Evolutionary conservation across 169 alveolate genomes (phyloP), one percentile per base, ranked within the genome.

Genomic region (Hepatocystis sp.): DNA sequence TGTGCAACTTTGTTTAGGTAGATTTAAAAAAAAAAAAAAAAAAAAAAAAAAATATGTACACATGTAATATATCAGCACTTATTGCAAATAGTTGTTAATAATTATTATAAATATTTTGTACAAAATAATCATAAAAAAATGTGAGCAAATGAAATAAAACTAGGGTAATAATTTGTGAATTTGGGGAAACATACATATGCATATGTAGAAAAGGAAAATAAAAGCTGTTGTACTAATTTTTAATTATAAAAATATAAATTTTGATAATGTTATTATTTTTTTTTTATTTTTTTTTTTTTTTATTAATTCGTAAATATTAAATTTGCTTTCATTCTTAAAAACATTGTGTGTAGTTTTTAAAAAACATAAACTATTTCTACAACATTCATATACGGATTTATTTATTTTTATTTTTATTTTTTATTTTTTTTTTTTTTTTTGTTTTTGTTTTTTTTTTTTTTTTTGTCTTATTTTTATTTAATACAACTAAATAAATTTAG

Each of bases 311-410:
- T n/a, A 44, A 44, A 44, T 44, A 44, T 8, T 17, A n/a, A n/a
- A n/a, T 61, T 34, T 39, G 36, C 19, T 13, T 28, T 65, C 46
- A 32, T 66, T 28, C 39, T 49, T 49, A 58, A 66, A 65, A 44
- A 66, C 51, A 28, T 40, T 13, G 66, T 66, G 84, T 66, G 85
- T 46, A 67, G n/a, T 4, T 25, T 76, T 42, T 76, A 15, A 27
- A 42, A 44, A 40, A 28, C 39, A 25, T 25, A 47, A 76, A 76
- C 56, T 76, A 76, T 76, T 76, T 76, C 88, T 76, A 76, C 88
- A 76, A 76, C 78, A 76, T 76, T 44, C 52, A 44, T 51, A 19
- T 68, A 27, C 47, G 19, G 32, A 42, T 56, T 11, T 53, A 39
- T 27, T 28, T 49, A 49, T 21, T 11, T 56, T 55, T 19, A 21